Evolutionary conservation across 2,329 filamentous ascomycete genomes (phyloP), one percentile per base, ranked within the genome.

Genomic region (Alternaria consortialis): DNA sequence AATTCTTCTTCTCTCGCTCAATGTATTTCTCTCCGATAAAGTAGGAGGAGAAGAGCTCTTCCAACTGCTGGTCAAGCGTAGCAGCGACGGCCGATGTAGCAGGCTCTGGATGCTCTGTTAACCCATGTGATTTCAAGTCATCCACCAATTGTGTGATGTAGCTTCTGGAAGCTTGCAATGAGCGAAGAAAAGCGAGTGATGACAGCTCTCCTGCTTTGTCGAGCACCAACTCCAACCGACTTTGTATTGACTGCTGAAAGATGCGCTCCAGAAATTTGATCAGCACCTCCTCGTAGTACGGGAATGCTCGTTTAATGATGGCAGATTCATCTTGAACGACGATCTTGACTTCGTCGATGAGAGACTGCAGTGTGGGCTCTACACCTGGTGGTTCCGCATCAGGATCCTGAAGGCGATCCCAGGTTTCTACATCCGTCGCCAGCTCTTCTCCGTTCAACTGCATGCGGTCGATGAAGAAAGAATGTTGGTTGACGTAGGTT

Each of bases 161-260:
- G 67, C 89, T 92, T 68, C 93, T 88, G 1, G 95, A 95, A 7
- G 94, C 92, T 79, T 99, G 96, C 12, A 99, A 78, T 13, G 93
- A 95, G 62, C 95, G 88, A 31, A 99, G 81, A 75, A 97, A 99
- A 1, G 95, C 94, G 31, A 99, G 83, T 0, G 93, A 94, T 0
- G 96, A 99, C 15, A 98, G 89, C 5, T 91, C 92, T 66, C 92
- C 91, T 15, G 95, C 95, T 80, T 98, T 98, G 70, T 97, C 94
- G 48, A 99, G 83, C 4, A 99, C 94, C 88, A 97, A 92, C 77
- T 99, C 95, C 9, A 99, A 84, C 13, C 94, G 88, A 78, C 98
- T 94, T 79, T 99, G 96, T 64, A 99, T 94, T 2, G 94, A 98
- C 79, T 99, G 95, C 76, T 99, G 95, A 74, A 99, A 99, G 11